Evolutionary conservation across 352 stramenopile species (phyloP), one percentile per base, ranked within the genome.

Genomic region (Phytophthora pinifolia): DNA sequence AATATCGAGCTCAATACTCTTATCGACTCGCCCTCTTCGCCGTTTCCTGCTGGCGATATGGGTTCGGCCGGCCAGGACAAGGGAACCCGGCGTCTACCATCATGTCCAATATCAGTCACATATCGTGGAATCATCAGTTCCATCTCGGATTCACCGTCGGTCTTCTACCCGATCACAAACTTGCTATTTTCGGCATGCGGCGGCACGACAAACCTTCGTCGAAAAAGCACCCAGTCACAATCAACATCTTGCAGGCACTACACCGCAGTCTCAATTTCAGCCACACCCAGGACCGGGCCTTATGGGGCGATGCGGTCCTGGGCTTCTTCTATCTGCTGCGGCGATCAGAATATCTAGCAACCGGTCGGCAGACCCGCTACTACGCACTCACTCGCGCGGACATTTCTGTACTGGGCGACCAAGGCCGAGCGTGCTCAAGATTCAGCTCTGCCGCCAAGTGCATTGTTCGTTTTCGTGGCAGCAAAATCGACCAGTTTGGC

Each of bases 401-500:
- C 14, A 18, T 22, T 6, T 6, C 6, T 10, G 20, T 42, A 12
- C 0, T 54, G 6, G 33, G 22, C 6, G 20, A 3, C 14, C 9
- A 44, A 3, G 32, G 22, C 14, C 6, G 29, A 14, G 18, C 18
- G 25, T 27, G 35, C n/a, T 34, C n/a, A 9, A 7, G 18, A 33
- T 54, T 8, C 4, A 43, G 4, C 18, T 12, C 4, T 14, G 34
- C 5, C 9, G 25, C 9, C 32, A 54, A 25, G n/a, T 54, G 2
- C 10, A 34, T 3, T 13, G 18, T 54, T 27, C 9, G 9, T 7
- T 54, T 54, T 29, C 46, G 46, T 4, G 46, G 46, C 5, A 45
- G 46, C 10, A 54, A 54, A 15, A 45, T 14, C 6, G 34, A 45
- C 27, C 46, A 54, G 13, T 54, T 54, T 36, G 46, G 46, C 8